phyloP scores from a whole-genome alignment of 371 early-diverging fungal species.

The Conidiobolus incongruus region DNA sequence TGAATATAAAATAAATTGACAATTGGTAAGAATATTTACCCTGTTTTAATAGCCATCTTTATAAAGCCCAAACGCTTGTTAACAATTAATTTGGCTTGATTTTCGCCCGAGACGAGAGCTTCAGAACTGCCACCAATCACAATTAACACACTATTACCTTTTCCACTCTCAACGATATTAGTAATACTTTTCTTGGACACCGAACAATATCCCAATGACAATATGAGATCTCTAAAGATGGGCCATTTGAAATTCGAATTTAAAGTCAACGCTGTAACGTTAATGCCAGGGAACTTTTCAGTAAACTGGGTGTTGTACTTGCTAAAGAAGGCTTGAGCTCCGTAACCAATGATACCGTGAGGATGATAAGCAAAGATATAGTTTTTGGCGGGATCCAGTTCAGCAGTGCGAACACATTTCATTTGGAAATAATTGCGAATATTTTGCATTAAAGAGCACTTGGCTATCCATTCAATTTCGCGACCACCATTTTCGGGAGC shows the following conservation, averaged over 20 bases:
- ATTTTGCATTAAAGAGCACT: conserved; percentile 40
- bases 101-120: conserved; percentile 34
- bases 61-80: conserved; percentile 53
- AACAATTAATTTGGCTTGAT: conserved; percentile 32
- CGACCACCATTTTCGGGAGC: conserved; percentile 48
- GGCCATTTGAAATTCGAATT: conserved; percentile 34
- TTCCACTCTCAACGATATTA: conserved; percentile 35
- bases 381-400: conserved; percentile 26
- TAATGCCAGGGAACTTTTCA: conserved; percentile 34
- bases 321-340: conserved; percentile 56
- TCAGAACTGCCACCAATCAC: conserved; percentile 61
- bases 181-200: conserved; percentile 48
- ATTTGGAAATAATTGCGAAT: conserved; percentile 62
- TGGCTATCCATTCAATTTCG: conserved; percentile 22
- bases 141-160: conserved; percentile 45
- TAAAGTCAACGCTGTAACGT: conserved; percentile 29
- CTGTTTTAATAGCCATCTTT: conserved; percentile 39
- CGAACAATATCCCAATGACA: conserved; percentile 40
- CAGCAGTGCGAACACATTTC: conserved; percentile 15
- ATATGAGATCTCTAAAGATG: conserved; percentile 40
- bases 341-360: conserved; percentile 64
- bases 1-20: no score
- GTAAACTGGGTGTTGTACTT: conserved; percentile 41
- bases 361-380: conserved; percentile 51
- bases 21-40: conserved; percentile 41